Evolutionary conservation across 352 stramenopile genomes (phyloP), one percentile per base, ranked within the genome.

Genomic region (Globisporangium apiculatum): DNA sequence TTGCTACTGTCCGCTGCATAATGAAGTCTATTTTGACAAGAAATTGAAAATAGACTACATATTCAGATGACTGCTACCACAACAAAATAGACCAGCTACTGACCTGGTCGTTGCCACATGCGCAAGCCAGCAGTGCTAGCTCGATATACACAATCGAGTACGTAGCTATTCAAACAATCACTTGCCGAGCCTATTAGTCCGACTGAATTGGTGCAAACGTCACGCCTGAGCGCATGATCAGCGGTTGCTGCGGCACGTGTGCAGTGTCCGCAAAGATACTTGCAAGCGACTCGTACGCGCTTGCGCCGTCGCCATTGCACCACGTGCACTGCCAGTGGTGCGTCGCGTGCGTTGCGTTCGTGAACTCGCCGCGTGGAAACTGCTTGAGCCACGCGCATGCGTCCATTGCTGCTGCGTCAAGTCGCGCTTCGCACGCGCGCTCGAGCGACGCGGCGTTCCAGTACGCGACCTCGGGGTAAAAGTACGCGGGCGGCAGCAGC

Each of bases 251-350:
- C 7, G 45, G 45, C 37, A 43, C 7, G 15, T 17, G 17, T 14
- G 4, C 7, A 36, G 38, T 14, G 31, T 47, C 37, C 24, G 45
- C 14, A 18, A 80, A 73, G 35, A 82, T 58, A 37, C 58, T 46
- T 8, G 55, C n/a, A 0, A 83, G 58, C 40, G 61, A 45, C 35
- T 57, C 42, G 51, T 75, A 81, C 41, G 59, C 57, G 35, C 63
- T 45, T 43, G 67, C 47, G 9, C 66, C 40, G 9, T 76, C 68
- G 35, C 74, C 71, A 43, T 55, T 43, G 36, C 77, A 84, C 77
- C 74, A 85, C 41, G 74, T 83, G 57, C 75, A 87, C 57, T 85
- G 74, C 75, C 71, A 84, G 48, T 78, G 77, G 51, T 83, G 77
- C 2, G 64, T 71, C 31, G 73, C 73, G 42, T 75, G 64, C 3